Evolutionary conservation across 2,329 filamentous ascomycete genomes (phyloP), one percentile per base, ranked within the genome.

Genomic region (Ophiosphaerella korrae): DNA sequence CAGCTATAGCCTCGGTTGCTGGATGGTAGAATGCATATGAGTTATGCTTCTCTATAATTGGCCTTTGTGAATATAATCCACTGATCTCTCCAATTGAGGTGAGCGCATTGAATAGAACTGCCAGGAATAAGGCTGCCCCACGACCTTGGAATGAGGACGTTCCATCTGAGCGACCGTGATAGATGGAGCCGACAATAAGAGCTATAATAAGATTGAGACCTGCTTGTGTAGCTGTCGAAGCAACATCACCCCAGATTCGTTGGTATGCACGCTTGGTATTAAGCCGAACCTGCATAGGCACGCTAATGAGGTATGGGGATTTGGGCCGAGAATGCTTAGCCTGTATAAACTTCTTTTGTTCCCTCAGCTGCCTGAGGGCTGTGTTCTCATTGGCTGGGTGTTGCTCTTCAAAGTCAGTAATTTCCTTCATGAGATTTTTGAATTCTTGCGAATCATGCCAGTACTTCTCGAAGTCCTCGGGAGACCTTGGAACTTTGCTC

Each of bases 1-100:
- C 93, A 0, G 89, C 85, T 53, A 90, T 80, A 12, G 90, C 90
- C 78, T 97, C 92, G 5, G 90, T 88, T 7, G 88, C 89, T 0
- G 92, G 91, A 66, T 95, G 92, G 63, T 96, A 96, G 33, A 96
- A 82, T 12, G 91, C 90, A 69, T 96, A 96, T 23, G 88, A 85
- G 45, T 81, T 77, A 63, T 96, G 92, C 70, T 96, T 96, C 66
- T 96, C 91, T 52, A 97, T 90, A 62, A 96, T 94, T 1, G 89
- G 88, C 18, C 92, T 87, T 81, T 96, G 91, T 1, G 88, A 83
- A 66, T 93, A 96, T 2, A 96, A 53, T 38, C 53, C 58, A 38
- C 62, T 62, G 47, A 74, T 74, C 36, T 88, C 85, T 1, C 78
- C 75, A 44, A 86, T 82, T 7, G 83, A 79, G 0, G 76, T 79